Evolutionary conservation across 2,329 filamentous ascomycete genomes (phyloP), one percentile per base, ranked within the genome.

Genomic region (Colletotrichum somersetense): DNA sequence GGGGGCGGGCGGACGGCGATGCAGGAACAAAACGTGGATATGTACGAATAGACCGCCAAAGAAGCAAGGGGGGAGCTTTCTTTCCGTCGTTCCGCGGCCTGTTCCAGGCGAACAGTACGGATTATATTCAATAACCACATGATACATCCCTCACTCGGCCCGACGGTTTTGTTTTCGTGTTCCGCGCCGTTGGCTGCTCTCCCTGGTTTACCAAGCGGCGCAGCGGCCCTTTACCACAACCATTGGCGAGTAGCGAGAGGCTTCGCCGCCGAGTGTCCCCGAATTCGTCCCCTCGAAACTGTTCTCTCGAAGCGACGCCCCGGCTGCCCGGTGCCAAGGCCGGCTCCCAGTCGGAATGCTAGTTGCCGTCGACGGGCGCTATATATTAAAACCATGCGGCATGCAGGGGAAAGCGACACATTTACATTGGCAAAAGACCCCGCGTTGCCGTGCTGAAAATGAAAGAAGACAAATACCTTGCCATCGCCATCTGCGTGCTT

Each of bases 311-410:
- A 7, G 86, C 0, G 84, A 52, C 76, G 80, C 82, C 11, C 86
- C 79, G 6, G 88, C 77, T 3, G 85, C 84, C 2, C 86, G 58
- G 71, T 82, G n/a, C 83, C 76, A 91, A 87, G 0, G 89, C 89
- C 78, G 90, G 79, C 81, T 92, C 89, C 71, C 4, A 91, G 90
- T 0, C 89, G 90, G 77, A 1, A 92, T 87, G 74, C 89, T 0
- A 89, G 26, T 90, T 16, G 89, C 89, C 56, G 76, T 85, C 89
- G 74, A 91, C 87, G 0, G 89, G 89, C 0, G 89, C 89, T 12
- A 83, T 86, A 76, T 85, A 91, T 88, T 89, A 12, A 91, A 10
- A 10, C 84, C 85, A 23, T 20, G 87, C 23, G 83, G 84, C 86
- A 91, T 91, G 44, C 85, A 86, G 0, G 89, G 89, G 20, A 91